Percentiles rank a stretch among this genome's conserved stretches.
Conservation (phyloP, 805 yeast genomes). For the Candida dendrica region DNA sequence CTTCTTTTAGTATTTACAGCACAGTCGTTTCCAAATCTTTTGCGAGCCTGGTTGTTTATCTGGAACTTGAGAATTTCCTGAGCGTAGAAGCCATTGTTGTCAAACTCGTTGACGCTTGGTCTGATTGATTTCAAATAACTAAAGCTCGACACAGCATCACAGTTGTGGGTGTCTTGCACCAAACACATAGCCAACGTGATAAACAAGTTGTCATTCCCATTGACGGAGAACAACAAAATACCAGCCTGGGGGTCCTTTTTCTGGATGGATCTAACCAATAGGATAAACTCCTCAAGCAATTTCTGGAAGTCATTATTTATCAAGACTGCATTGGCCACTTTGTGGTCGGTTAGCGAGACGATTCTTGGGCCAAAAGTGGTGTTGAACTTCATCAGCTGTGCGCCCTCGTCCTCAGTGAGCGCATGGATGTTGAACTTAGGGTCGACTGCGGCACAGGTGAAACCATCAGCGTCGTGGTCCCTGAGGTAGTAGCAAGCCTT, state of each 20-base stretch:
- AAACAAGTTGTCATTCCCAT: slow-evolving; percentile 22
- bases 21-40: slow-evolving; percentile 8
- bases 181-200: slow-evolving; percentile 16
- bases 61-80: slow-evolving; percentile 17
- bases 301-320: slow-evolving; percentile 20
- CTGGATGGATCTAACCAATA: slow-evolving; percentile 12
- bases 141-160: slow-evolving; percentile 16
- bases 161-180: slow-evolving; percentile 17
- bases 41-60: slow-evolving; percentile 12
- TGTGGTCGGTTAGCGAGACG: slow-evolving; percentile 12
- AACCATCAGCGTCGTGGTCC: slow-evolving; percentile 15
- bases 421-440: slow-evolving; percentile 25
- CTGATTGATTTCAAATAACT: slow-evolving; percentile 18
- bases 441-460: slow-evolving; percentile 26
- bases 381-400: slow-evolving; percentile 18
- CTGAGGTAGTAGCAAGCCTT: slow-evolving; percentile 23
- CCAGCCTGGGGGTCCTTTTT: slow-evolving; percentile 19
- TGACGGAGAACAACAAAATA: slow-evolving; percentile 18
- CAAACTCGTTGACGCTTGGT: slow-evolving; percentile 18
- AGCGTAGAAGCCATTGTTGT: slow-evolving; percentile 15
- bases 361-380: slow-evolving; percentile 18
- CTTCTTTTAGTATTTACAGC: slow-evolving; percentile 16
- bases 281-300: slow-evolving; percentile 15
- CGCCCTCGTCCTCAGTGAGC: slow-evolving; percentile 20
- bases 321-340: slow-evolving; percentile 16